Conservation (phyloP, 208 protist genomes). For the Tritrichomonas musculus region DNA sequence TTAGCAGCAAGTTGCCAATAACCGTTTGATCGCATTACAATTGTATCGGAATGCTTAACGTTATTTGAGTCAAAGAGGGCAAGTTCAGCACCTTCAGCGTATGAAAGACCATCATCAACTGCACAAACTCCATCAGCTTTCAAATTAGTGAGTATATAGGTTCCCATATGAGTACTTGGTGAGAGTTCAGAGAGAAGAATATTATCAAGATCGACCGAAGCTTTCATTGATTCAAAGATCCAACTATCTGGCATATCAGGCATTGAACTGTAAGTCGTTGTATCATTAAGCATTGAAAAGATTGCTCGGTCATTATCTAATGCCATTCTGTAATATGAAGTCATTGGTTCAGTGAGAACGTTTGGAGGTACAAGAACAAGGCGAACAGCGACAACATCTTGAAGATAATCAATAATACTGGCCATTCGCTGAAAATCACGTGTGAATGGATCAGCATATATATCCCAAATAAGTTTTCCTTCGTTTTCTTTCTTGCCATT, state of each 20-base stretch:
- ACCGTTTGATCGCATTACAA: neutral
- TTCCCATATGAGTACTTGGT: neutral
- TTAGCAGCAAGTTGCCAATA: conserved; percentile 30
- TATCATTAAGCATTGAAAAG: neutral
- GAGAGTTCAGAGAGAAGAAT: neutral
- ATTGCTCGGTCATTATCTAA: neutral
- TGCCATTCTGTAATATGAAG: neutral
- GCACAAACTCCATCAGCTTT: neutral
- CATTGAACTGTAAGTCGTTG: neutral
- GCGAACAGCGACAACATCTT: neutral
- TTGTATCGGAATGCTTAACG: neutral
- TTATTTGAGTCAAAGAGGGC: neutral
- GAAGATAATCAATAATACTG: neutral
- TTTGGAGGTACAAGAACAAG: neutral
- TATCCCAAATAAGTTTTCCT: neutral
- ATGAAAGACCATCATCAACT: neutral
- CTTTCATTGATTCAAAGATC: neutral
- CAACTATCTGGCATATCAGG: neutral
- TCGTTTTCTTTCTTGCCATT: neutral
- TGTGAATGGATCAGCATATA: neutral
- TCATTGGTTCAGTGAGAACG: neutral
- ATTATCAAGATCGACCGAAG: neutral
- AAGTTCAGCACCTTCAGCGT: neutral
- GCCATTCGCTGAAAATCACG: neutral
- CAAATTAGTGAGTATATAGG: neutral